Evolutionary conservation across 1,139 yeast genomes (phyloP).

Genomic region (Candida dubliniensis): DNA sequence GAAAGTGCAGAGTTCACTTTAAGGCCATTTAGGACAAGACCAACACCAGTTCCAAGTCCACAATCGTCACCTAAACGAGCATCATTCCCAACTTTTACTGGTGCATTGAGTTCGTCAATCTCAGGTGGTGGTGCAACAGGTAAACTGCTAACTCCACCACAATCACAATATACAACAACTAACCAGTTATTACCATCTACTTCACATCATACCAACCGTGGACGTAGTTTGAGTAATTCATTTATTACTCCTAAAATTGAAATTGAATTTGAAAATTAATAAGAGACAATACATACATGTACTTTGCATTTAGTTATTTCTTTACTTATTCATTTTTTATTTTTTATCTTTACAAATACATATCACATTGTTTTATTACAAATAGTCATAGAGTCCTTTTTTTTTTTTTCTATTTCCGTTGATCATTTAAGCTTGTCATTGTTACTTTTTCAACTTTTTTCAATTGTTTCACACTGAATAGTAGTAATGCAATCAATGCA

Average conservation of each 20-base stretch:
- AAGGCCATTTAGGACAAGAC: constrained; percentile 44
- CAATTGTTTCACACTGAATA: constrained; percentile 31
- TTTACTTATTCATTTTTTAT: background rate
- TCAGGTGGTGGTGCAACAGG: background rate
- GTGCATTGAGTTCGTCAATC: background rate
- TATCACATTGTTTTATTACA: too few relatives aligned
- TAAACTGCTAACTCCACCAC: background rate
- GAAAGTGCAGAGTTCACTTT: constrained; percentile 34
- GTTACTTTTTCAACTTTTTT: constrained; percentile 39
- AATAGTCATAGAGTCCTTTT: too few relatives aligned
- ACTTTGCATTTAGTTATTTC: background rate
- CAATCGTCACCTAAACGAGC: constrained; percentile 31
- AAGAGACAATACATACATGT: background rate
- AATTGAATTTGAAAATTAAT: constrained; percentile 28
- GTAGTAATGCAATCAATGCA: constrained; percentile 26
- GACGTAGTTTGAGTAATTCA: constrained; percentile 24
- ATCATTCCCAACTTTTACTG: background rate
- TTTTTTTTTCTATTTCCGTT: background rate
- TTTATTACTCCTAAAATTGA: constrained; percentile 31
- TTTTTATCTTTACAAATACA: too few relatives aligned
- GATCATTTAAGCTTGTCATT: constrained; percentile 32
- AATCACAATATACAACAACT: background rate
- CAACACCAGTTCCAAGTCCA: constrained; percentile 46
- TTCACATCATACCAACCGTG: background rate
- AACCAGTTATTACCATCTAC: background rate